Conservation (phyloP, 192 early-diverging fungal genomes). For the Ambispora gerdemannii region DNA sequence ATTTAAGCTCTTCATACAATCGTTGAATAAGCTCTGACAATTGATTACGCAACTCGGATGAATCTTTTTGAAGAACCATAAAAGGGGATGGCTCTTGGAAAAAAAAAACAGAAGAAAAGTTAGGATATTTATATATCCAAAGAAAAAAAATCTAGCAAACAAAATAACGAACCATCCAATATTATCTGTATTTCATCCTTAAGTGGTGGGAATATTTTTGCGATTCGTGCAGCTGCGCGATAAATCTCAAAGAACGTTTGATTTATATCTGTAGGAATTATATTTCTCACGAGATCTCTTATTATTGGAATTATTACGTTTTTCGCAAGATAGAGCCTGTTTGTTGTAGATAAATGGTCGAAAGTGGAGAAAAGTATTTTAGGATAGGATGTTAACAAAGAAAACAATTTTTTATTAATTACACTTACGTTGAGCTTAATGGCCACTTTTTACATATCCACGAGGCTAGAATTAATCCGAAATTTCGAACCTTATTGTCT, state of each 20-base stretch:
- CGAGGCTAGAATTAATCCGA: not conserved
- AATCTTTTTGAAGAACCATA: no score
- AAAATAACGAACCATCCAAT: not conserved
- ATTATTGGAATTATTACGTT: not conserved
- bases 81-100: no score
- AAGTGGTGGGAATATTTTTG: not conserved
- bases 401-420: not conserved
- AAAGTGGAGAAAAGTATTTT: no score
- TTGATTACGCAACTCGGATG: no score
- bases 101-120: no score
- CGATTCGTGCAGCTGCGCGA: not conserved
- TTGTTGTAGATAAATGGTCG: no score
- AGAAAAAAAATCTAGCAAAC: no score
- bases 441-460: not conserved
- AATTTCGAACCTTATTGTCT: not conserved
- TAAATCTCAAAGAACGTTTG: not conserved
- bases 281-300: not conserved
- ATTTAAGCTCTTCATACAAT: no score
- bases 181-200: not conserved
- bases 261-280: not conserved
- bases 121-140: no score
- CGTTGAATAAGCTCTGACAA: no score
- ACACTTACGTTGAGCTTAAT: not conserved
- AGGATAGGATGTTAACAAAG: no score
- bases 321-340: not conserved